phyloP scores from a whole-genome alignment of 2,329 filamentous ascomycete species.

The Venturia carpophila region DNA sequence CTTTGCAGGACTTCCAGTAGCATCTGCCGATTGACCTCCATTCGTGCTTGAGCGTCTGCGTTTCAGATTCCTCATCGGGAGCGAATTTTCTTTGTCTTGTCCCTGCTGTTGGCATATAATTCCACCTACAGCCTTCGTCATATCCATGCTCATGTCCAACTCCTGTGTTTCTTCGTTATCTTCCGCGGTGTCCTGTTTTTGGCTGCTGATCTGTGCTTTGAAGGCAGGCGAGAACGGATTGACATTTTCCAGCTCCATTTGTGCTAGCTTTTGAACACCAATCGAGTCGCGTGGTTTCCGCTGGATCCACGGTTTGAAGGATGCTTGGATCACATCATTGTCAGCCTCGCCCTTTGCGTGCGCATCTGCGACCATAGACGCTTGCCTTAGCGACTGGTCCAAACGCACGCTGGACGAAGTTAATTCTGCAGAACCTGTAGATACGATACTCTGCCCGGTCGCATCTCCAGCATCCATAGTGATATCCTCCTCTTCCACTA shows the following conservation, averaged over 20 bases:
- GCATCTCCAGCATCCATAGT: conserved; percentile 62
- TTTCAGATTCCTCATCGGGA: conserved; percentile 9
- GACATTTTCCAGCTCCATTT: conserved; percentile 42
- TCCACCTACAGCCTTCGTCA: conserved; percentile 72
- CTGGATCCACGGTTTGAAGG: conserved; percentile 64
- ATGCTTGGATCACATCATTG: conserved; percentile 64
- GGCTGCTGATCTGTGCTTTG: conserved; percentile 27
- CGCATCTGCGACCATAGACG: conserved; percentile 61
- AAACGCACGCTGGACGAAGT: conserved; percentile 64
- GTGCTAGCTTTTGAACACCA: conserved; percentile 24
- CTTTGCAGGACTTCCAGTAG: conserved; percentile 15
- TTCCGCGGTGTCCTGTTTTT: conserved; percentile 25
- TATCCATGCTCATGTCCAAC: conserved; percentile 86
- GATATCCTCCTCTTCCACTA: conserved; percentile 64
- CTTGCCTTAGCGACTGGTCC: conserved; percentile 69
- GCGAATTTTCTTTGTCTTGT: not conserved
- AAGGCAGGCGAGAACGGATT: conserved; percentile 43
- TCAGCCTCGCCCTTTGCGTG: conserved; percentile 49
- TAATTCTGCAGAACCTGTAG: conserved; percentile 48
- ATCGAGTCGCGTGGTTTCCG: conserved; percentile 35
- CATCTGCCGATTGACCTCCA: not conserved
- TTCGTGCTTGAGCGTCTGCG: conserved; percentile 18
- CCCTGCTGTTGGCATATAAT: conserved; percentile 49
- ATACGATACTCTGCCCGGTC: conserved; percentile 57
- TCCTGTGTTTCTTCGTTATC: conserved; percentile 48